phyloP scores from a whole-genome alignment of 148 eudicot genomes.

The Vaccinium darrowii region DNA sequence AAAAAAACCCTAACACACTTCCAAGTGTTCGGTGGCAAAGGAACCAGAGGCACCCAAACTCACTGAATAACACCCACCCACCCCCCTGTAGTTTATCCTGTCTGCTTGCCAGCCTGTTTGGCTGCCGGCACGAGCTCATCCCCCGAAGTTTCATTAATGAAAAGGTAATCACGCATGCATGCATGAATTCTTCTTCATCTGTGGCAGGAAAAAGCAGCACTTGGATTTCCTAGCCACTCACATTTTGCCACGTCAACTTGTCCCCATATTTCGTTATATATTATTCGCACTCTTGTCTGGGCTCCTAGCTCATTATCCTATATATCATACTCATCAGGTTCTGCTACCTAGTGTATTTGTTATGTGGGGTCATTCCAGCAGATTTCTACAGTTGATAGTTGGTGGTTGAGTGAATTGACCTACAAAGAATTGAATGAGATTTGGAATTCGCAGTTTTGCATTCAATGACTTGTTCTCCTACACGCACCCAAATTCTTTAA shows the following conservation, averaged over 20 bases:
- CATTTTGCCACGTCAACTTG: neutral
- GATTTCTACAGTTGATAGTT: neutral
- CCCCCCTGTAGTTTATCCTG: too few species aligned
- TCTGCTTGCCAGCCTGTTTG: slow-evolving; percentile 9
- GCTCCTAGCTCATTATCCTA: too few species aligned
- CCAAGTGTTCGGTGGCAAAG: too few species aligned
- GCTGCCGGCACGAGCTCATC: slow-evolving; percentile 6
- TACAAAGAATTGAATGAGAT: neutral
- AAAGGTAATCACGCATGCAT: neutral
- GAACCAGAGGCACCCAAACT: too few species aligned
- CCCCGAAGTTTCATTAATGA: neutral
- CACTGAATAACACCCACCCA: too few species aligned
- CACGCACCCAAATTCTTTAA: too few species aligned
- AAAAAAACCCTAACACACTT: too few species aligned
- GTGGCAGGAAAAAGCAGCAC: too few species aligned
- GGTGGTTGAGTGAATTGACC: neutral
- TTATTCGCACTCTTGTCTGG: neutral
- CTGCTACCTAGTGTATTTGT: neutral
- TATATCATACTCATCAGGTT: too few species aligned
- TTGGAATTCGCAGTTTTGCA: too few species aligned
- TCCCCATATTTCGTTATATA: neutral
- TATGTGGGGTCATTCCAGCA: neutral
- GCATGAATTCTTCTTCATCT: neutral
- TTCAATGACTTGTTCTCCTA: too few species aligned
- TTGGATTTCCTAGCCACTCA: too few species aligned